Evolutionary conservation across 192 early-diverging fungal species (phyloP), one percentile per base, ranked within the genome.

Genomic region (Dissophora ornata): DNA sequence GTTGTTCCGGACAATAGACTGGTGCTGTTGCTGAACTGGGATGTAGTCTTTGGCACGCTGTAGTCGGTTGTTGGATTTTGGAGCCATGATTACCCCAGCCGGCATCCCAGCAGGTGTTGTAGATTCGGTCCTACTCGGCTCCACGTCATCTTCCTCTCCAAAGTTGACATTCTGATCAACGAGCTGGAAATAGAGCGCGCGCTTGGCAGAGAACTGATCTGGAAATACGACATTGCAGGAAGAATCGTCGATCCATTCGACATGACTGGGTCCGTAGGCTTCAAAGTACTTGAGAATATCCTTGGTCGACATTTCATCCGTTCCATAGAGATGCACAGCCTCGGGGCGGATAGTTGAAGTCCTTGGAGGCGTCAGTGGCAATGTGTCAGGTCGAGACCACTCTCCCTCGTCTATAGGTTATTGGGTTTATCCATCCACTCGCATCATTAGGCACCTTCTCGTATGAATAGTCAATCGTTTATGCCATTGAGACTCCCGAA

Each of bases 161-260:
- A 77, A 77, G 38, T 36, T 77, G 16, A 62, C 59, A 26, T 57
- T 60, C 36, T 34, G 36, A n/a, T 77, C 58, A 6, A 77, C 58
- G n/a, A 77, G 59, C 41, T 77, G 73, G 22, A 61, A 67, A 22
- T 77, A 77, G 15, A 77, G 40, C 9, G 73, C 73, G 32, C 73
- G 73, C 40, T 77, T 77, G 21, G 73, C 73, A 0, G 73, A 67
- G 9, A 48, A 67, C 21, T 62, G 42, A 36, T 77, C 73, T 7
- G 46, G 50, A 30, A 77, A 77, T 42, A 77, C 65, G 54, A 77
- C 30, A 42, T 82, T 82, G 67, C 83, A 84, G 15, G 60, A 73
- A 1, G 83, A 69, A 30, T 84, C 83, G 49, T 84, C 67, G 15
- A 84, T 79, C 83, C 83, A 84, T 54, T 84, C 81, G 25, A 84